Evolutionary conservation across 345 rosid genomes (phyloP).

Genomic region (Pistacia atlantica): DNA sequence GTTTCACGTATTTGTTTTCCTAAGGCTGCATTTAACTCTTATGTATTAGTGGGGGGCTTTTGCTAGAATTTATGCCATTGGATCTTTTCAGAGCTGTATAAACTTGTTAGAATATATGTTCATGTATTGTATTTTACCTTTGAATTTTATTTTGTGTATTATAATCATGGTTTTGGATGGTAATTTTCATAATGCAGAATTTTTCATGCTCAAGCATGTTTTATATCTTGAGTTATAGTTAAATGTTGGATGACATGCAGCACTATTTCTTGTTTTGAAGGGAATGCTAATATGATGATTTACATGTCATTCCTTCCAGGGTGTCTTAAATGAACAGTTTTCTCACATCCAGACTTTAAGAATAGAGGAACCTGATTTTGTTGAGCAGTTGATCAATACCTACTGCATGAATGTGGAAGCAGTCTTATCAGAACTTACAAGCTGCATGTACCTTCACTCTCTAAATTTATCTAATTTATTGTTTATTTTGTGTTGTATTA

Average conservation of each 20-base stretch:
- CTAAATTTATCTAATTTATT: constrained; percentile 5
- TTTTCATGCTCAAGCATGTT: neutral
- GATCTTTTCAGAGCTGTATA: constrained; percentile 16
- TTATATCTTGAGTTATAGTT: constrained; percentile 9
- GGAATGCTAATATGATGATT: neutral
- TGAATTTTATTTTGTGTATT: neutral
- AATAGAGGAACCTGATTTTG: constrained; percentile 40
- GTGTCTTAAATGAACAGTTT: constrained; percentile 40
- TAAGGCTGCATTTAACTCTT: constrained; percentile 3
- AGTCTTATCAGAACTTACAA: constrained; percentile 37
- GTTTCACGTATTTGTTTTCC: neutral
- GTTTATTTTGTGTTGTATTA: constrained; percentile 11
- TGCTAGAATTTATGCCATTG: neutral
- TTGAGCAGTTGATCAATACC: constrained; percentile 37
- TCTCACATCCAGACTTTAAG: constrained; percentile 35
- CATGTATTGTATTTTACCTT: neutral
- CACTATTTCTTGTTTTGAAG: constrained; percentile 1
- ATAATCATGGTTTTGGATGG: neutral
- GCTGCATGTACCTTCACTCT: constrained; percentile 28
- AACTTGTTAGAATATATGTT: constrained; percentile 1
- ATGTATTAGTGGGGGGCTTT: neutral
- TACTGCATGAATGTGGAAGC: constrained; percentile 40
- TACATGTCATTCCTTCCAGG: constrained; percentile 33
- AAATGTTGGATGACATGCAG: neutral
- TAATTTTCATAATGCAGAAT: constrained; percentile 2